Conservation (phyloP, 768 basidiomycete genomes). For the Phanerochaete sordida region DNA sequence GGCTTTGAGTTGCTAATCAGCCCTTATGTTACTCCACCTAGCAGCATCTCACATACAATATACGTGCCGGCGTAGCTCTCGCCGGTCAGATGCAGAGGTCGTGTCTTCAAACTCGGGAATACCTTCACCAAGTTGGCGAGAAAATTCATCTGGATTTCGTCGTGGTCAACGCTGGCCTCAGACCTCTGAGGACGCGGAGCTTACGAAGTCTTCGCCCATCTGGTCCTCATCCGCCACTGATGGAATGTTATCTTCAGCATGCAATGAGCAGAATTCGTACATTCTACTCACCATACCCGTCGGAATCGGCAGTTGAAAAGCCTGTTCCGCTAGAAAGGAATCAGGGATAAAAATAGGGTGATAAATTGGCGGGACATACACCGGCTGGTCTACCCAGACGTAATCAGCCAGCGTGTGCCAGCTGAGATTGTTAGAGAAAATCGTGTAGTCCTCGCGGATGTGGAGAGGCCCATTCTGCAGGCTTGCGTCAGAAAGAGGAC, state of each 20-base stretch:
- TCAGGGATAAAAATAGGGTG: constrained; percentile 3
- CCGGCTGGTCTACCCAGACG: constrained; percentile 76
- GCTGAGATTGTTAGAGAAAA: constrained; percentile 49
- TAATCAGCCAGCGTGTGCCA: constrained; percentile 63
- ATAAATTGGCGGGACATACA: constrained; percentile 33
- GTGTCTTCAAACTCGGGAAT: constrained; percentile 64
- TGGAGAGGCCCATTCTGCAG: constrained; percentile 60
- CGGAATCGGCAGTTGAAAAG: constrained; percentile 58
- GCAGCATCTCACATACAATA: no score
- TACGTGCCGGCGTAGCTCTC: constrained; percentile 77
- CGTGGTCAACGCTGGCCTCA: neutral
- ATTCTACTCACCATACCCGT: constrained; percentile 51
- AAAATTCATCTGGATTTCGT: constrained; percentile 62
- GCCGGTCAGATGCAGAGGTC: constrained; percentile 68
- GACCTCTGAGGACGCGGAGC: constrained; percentile 11
- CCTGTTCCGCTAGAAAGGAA: constrained; percentile 46
- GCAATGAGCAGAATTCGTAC: no score
- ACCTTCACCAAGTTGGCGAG: constrained; percentile 68
- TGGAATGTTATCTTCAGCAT: neutral
- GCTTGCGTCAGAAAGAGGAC: neutral
- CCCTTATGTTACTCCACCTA: no score
- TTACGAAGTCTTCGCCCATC: constrained; percentile 50
- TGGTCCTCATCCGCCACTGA: constrained; percentile 50
- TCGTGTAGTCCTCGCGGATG: constrained; percentile 47
- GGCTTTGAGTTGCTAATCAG: constrained; percentile 38